Percentiles rank a stretch among this genome's conserved stretches.
phyloP scores from a whole-genome alignment of 1,284 basidiomycete genomes.

The Puccinia triticina region DNA sequence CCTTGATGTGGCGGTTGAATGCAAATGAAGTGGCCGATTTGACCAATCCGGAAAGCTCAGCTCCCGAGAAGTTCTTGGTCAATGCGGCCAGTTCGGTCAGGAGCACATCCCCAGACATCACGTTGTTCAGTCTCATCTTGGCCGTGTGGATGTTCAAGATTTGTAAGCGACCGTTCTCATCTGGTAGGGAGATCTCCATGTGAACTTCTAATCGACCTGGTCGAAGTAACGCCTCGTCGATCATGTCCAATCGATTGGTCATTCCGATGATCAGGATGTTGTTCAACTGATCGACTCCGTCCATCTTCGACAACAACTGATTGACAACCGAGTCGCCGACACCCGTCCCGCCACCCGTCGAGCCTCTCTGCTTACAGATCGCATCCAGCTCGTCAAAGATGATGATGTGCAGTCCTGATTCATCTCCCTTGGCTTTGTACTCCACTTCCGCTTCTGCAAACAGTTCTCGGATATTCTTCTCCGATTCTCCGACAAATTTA shows the following conservation, averaged over 20 bases:
- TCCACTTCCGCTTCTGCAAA: constrained; percentile 98
- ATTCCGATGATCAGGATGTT: constrained; percentile 99
- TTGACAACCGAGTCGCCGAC: constrained; percentile 99
- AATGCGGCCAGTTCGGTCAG: constrained; percentile 76
- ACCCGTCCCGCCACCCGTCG: constrained; percentile 81
- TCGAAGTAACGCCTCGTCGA: constrained; percentile 94
- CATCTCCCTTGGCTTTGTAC: constrained; percentile 98
- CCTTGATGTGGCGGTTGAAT: constrained; percentile 95
- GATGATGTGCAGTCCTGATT: constrained; percentile 97
- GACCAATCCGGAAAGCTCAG: constrained; percentile 92
- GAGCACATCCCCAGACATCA: constrained; percentile 88
- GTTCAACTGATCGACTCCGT: constrained; percentile 98
- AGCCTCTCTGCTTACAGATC: constrained; percentile 97
- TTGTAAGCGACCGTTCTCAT: constrained; percentile 87
- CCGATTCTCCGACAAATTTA: constrained; percentile 96
- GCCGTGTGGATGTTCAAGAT: constrained; percentile 93
- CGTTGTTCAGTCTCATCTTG: constrained; percentile 88
- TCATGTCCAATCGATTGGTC: constrained; percentile 99
- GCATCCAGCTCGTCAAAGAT: constrained; percentile 99
- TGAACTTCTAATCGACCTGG: constrained; percentile 99
- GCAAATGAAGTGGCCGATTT: constrained; percentile 98
- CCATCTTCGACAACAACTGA: constrained; percentile 99
- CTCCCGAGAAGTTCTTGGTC: constrained; percentile 98
- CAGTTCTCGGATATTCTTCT: constrained; percentile 97
- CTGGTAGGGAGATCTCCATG: constrained; percentile 97